These are phyloP conservation scores for Alopecurus myosuroides DNA, from an alignment of 176 grass and related monocot genomes.

Conservation along the genomic window DNA sequence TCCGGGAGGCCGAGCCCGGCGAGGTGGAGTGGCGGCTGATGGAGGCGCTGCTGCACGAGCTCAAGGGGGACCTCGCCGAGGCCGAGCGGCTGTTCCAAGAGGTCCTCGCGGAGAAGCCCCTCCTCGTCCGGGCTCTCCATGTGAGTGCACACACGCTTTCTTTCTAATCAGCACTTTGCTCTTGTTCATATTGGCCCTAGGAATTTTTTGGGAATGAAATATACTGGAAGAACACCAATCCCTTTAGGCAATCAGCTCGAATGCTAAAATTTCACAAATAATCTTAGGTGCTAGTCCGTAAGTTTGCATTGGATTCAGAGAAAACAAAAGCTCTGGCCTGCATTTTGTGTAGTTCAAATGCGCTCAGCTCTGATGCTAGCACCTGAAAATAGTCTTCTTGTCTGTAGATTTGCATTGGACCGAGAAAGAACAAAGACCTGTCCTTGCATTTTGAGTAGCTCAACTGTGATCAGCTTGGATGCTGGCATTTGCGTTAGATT, in stretches of 20 bases:
- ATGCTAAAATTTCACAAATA: background rate
- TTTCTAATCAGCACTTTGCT: background rate
- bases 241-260: background rate
- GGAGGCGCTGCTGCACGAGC: slow-evolving; percentile 71
- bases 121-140: slow-evolving; percentile 73
- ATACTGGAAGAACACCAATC: background rate
- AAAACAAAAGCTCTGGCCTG: background rate
- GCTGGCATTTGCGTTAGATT: background rate
- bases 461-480: background rate
- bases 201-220: background rate
- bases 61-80: slow-evolving; percentile 48
- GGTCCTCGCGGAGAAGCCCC: slow-evolving; percentile 63
- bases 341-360: background rate
- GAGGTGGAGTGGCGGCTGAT: slow-evolving; percentile 80
- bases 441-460: background rate
- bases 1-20: slow-evolving; percentile 54
- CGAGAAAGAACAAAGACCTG: background rate
- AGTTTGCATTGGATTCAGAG: background rate
- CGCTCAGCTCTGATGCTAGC: background rate
- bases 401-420: background rate
- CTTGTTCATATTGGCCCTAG: background rate
- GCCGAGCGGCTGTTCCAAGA: slow-evolving; percentile 69
- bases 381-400: background rate
- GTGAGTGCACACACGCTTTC: slow-evolving; percentile 33
- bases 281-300: background rate